Conservation (phyloP, 176 grass and related monocot genomes). For the Triticum aestivum region DNA sequence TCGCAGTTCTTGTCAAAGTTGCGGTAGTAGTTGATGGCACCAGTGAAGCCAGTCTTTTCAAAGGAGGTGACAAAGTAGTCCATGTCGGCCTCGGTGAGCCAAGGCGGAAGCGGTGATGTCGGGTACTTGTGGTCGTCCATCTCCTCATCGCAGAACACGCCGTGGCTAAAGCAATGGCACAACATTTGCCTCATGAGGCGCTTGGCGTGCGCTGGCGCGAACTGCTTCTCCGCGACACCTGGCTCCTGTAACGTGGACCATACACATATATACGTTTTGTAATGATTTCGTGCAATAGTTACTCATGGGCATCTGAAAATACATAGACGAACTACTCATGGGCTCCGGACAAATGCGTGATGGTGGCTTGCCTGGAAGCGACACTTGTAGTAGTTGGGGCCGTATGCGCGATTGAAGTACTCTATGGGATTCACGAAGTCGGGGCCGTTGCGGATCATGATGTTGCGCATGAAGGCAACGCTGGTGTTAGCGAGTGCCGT, state of each 20-base stretch:
- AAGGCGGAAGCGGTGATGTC: not conserved
- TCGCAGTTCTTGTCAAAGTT: slow-evolving; percentile 48
- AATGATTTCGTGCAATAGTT: too few relatives aligned
- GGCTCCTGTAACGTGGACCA: too few relatives aligned
- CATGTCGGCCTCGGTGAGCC: slow-evolving; percentile 38
- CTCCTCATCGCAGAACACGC: not conserved
- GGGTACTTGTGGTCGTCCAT: not conserved
- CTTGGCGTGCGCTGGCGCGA: not conserved
- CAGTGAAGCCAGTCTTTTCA: slow-evolving; percentile 43
- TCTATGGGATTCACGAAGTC: slow-evolving; percentile 31
- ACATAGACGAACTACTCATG: rapidly evolving
- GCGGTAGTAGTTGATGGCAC: slow-evolving; percentile 42
- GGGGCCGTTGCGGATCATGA: slow-evolving; percentile 24
- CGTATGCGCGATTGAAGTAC: slow-evolving; percentile 40
- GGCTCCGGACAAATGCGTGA: too few relatives aligned
- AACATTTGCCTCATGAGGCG: not conserved
- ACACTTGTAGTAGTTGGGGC: slow-evolving; percentile 59
- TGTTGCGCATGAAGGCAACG: slow-evolving; percentile 42
- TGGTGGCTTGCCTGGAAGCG: slow-evolving; percentile 49
- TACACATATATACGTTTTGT: too few relatives aligned
- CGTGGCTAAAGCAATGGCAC: not conserved
- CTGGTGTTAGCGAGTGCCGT: slow-evolving; percentile 60
- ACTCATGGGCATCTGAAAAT: too few relatives aligned
- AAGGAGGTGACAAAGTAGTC: slow-evolving; percentile 33
- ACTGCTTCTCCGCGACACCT: not conserved